Evolutionary conservation across 2,329 filamentous ascomycete species (phyloP).

Genomic region (Fusarium sterilihyphosum): DNA sequence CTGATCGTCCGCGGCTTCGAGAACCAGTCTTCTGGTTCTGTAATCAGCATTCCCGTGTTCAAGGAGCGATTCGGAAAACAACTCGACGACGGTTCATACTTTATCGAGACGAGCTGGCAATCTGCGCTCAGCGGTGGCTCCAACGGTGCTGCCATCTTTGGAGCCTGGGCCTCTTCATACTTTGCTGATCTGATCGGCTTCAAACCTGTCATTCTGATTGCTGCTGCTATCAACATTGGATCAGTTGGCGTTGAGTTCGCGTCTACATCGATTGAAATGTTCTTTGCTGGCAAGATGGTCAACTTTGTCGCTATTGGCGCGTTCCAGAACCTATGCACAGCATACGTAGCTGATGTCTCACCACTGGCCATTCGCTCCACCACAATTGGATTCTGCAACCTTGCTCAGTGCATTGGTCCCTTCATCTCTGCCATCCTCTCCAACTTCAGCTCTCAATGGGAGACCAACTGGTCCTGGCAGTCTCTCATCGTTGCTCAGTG

Average conservation of each 20-base stretch:
- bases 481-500: slow-evolving; percentile 54
- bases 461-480: slow-evolving; percentile 54
- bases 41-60: slow-evolving; percentile 35
- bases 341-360: slow-evolving; percentile 52
- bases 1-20: slow-evolving; percentile 45
- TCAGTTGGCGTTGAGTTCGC: slow-evolving; percentile 46
- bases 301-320: slow-evolving; percentile 49
- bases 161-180: slow-evolving; percentile 39
- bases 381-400: slow-evolving; percentile 50
- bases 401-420: slow-evolving; percentile 53
- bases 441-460: slow-evolving; percentile 50
- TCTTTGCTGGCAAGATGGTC: slow-evolving; percentile 45
- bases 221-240: slow-evolving; percentile 40
- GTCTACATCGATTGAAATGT: slow-evolving; percentile 44
- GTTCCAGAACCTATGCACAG: slow-evolving; percentile 50
- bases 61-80: slow-evolving; percentile 31
- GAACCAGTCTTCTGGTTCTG: slow-evolving; percentile 37
- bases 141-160: slow-evolving; percentile 39
- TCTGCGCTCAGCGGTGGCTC: slow-evolving; percentile 42
- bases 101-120: slow-evolving; percentile 45
- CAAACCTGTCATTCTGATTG: slow-evolving; percentile 31
- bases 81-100: slow-evolving; percentile 23
- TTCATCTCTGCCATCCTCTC: slow-evolving; percentile 52
- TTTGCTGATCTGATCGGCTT: slow-evolving; percentile 40
- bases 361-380: slow-evolving; percentile 51